phyloP scores from a whole-genome alignment of 495 filamentous ascomycete species.

The Penicillium subrubescens region DNA sequence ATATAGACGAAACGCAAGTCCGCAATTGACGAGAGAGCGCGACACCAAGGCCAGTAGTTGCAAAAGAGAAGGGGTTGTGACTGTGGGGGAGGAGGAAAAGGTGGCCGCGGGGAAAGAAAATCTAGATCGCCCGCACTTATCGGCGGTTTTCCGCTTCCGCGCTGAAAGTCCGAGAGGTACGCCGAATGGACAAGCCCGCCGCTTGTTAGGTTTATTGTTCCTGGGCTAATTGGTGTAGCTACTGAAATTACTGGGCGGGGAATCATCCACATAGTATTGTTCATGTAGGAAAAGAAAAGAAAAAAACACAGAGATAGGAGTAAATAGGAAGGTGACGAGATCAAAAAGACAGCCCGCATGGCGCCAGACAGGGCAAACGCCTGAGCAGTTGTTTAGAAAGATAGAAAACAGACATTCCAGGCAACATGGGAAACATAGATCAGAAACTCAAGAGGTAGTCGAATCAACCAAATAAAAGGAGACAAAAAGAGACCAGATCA shows the following conservation, averaged over 20 bases:
- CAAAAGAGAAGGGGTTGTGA: neutral
- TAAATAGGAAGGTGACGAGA: conserved; percentile 27
- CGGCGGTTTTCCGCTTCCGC: conserved; percentile 26
- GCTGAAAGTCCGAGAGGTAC: neutral
- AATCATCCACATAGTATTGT: conserved; percentile 28
- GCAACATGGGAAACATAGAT: conserved; percentile 1
- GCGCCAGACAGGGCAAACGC: conserved; percentile 18
- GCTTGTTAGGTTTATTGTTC: neutral
- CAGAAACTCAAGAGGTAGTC: neutral
- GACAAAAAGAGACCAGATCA: conserved; percentile 29
- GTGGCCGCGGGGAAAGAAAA: conserved; percentile 27
- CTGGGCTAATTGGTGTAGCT: neutral
- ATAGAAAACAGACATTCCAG: conserved; percentile 11
- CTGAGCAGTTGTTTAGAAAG: conserved; percentile 12
- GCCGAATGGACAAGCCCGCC: conserved; percentile 1
- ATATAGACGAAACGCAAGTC: neutral
- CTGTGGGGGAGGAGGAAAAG: conserved; percentile 11
- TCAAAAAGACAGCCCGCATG: conserved; percentile 20
- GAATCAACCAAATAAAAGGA: conserved; percentile 1
- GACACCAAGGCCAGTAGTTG: neutral
- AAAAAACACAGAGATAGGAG: conserved; percentile 23
- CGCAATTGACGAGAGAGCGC: neutral
- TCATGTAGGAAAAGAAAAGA: conserved; percentile 11
- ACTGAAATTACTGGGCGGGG: conserved; percentile 14
- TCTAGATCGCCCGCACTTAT: conserved; percentile 18